Evolutionary conservation across 1,284 basidiomycete genomes (phyloP).

Genomic region (Jaminaea rosea): DNA sequence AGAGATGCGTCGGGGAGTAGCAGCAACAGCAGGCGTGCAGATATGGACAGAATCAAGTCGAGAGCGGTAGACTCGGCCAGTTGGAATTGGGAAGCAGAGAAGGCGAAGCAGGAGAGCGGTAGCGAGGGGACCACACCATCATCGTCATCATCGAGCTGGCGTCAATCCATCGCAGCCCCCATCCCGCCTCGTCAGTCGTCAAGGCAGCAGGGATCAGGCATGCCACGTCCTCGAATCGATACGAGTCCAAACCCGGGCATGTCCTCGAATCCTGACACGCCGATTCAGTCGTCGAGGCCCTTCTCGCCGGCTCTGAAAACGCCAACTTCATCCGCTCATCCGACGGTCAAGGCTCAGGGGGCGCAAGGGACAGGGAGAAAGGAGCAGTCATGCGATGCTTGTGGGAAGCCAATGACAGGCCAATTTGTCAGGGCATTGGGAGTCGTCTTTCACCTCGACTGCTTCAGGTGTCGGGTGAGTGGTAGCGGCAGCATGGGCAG

Average conservation of each 20-base stretch:
- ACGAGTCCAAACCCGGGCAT: not conserved
- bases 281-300: not conserved
- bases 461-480: conserved; percentile 67
- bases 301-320: not conserved
- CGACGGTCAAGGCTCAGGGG: not conserved
- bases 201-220: not conserved
- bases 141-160: not conserved
- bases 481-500: not conserved
- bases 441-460: conserved; percentile 87
- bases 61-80: conserved; percentile 1
- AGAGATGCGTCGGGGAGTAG: too few relatives aligned
- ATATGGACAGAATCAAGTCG: conserved; percentile 7
- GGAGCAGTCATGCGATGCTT: conserved; percentile 39
- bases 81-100: conserved; percentile 8
- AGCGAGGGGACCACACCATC: not conserved
- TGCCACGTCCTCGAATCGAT: not conserved
- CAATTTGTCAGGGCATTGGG: conserved; percentile 93
- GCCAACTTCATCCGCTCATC: not conserved
- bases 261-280: not conserved
- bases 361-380: not conserved
- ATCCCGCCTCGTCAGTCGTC: not conserved
- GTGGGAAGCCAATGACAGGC: conserved; percentile 59
- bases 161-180: conserved; percentile 1
- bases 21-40: not conserved
- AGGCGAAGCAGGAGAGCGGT: not conserved